phyloP scores from a whole-genome alignment of 805 yeast genomes.

The Nakazawaea holstii region DNA sequence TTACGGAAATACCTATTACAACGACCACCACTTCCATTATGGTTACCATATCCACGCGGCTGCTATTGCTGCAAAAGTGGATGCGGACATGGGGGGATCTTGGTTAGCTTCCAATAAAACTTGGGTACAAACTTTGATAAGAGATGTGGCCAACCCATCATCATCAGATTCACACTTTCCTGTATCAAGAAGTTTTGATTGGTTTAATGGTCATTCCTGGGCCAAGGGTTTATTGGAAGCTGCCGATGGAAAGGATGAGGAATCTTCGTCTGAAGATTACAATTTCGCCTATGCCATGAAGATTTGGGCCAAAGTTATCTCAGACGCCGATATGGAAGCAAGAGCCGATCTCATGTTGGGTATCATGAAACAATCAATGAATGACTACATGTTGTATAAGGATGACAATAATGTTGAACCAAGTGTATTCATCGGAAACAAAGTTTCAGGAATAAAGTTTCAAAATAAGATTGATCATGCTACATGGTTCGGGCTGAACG shows the following conservation, averaged over 20 bases:
- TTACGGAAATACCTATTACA: conserved; percentile 72
- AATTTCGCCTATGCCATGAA: conserved; percentile 65
- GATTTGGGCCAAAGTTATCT: conserved; percentile 58
- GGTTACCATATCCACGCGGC: conserved; percentile 84
- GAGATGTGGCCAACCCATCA: conserved; percentile 67
- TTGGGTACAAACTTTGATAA: conserved; percentile 56
- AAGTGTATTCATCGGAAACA: conserved; percentile 43
- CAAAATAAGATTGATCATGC: conserved; percentile 72
- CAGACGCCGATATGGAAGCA: conserved; percentile 45
- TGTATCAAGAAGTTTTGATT: conserved; percentile 59
- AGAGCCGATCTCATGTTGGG: conserved; percentile 57
- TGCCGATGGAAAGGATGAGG: conserved; percentile 69
- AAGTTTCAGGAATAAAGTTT: conserved; percentile 63
- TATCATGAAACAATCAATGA: conserved; percentile 49
- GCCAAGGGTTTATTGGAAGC: conserved; percentile 62
- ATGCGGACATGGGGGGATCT: conserved; percentile 41
- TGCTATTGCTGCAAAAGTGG: conserved; percentile 68
- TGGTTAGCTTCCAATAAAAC: conserved; percentile 44
- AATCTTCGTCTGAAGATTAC: conserved; percentile 66
- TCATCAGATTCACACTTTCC: conserved; percentile 53
- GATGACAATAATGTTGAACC: conserved; percentile 49
- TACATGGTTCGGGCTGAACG: conserved; percentile 59
- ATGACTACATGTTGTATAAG: conserved; percentile 45
- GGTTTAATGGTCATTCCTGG: conserved; percentile 72
- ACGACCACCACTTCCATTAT: conserved; percentile 86